Evolutionary conservation across 106 monocot species (phyloP).

Genomic region (Dioscorea zingiberensis): DNA sequence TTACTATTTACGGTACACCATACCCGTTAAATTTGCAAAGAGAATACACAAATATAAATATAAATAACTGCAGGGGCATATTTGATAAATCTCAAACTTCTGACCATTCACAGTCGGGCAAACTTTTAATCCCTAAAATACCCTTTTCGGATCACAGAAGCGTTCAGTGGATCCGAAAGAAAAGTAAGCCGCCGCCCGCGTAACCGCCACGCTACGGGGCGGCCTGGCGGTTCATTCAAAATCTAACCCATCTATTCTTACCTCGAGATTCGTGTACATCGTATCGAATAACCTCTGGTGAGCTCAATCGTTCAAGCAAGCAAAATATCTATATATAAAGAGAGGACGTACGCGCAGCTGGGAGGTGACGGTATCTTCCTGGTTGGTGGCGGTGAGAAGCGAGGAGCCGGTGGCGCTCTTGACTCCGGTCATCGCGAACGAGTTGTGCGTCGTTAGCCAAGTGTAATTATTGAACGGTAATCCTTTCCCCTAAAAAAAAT

Average conservation of each 20-base stretch:
- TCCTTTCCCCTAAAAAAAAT: conserved; percentile 24
- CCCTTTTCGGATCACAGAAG: too few species aligned
- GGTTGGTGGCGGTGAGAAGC: conserved; percentile 40
- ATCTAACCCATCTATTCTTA: not conserved
- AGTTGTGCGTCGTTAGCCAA: conserved; percentile 93
- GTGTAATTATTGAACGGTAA: conserved; percentile 76
- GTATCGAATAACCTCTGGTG: not conserved
- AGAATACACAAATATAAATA: too few species aligned
- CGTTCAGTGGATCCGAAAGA: too few species aligned
- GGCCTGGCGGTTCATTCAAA: not conserved
- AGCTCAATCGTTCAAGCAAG: not conserved
- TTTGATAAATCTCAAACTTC: too few species aligned
- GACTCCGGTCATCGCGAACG: conserved; percentile 37
- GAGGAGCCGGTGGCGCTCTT: conserved; percentile 19
- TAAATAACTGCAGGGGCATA: too few species aligned
- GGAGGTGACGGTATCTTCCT: conserved; percentile 52
- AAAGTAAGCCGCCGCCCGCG: too few species aligned
- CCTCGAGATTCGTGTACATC: not conserved
- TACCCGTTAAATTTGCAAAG: too few species aligned
- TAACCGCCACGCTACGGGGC: not conserved
- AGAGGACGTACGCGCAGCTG: conserved; percentile 50
- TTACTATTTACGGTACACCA: too few species aligned
- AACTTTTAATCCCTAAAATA: too few species aligned
- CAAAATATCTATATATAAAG: not conserved
- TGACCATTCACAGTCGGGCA: too few species aligned